Conservation (phyloP, 148 eudicot species). For the Vaccinium corymbosum region DNA sequence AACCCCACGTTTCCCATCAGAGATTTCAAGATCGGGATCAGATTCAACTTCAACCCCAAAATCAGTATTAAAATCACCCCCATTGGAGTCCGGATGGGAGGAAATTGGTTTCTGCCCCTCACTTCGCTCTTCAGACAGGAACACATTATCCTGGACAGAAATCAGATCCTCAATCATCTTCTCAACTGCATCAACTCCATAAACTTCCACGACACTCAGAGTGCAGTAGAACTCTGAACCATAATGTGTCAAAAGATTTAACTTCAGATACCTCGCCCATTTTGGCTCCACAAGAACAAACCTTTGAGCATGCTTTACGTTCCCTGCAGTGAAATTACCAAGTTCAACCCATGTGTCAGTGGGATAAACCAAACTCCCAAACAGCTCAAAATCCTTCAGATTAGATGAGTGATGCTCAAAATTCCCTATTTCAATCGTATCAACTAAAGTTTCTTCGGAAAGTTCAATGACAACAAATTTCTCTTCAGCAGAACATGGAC, state of each 20-base stretch:
- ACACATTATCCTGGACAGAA: conserved; percentile 53
- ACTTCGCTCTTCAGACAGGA: conserved; percentile 28
- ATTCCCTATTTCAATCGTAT: conserved; percentile 76
- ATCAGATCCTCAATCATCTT: conserved; percentile 89
- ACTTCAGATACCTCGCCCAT: conserved; percentile 86
- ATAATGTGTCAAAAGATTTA: conserved; percentile 75
- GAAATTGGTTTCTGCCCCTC: conserved; percentile 30
- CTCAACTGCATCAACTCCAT: conserved; percentile 97
- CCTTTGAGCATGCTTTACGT: conserved; percentile 78
- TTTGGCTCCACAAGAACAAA: conserved; percentile 80
- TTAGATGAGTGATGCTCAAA: conserved; percentile 95
- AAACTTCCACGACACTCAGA: conserved; percentile 79
- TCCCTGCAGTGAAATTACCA: conserved; percentile 86
- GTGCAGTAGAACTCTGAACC: conserved; percentile 97
- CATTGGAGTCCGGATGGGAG: conserved; percentile 23
- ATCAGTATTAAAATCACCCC: conserved; percentile 26
- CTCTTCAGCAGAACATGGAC: conserved; percentile 91
- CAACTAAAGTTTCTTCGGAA: conserved; percentile 92
- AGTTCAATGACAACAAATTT: conserved; percentile 89
- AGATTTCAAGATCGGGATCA: conserved; percentile 24
- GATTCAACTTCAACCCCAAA: conserved; percentile 28
- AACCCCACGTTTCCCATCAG: conserved; percentile 33
- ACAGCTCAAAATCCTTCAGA: conserved; percentile 79
- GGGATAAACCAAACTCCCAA: conserved; percentile 78
- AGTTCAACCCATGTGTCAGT: conserved; percentile 72